These are phyloP conservation scores for Lentinus brumalis DNA, from an alignment of 768 basidiomycete genomes.

Conservation along the genomic window DNA sequence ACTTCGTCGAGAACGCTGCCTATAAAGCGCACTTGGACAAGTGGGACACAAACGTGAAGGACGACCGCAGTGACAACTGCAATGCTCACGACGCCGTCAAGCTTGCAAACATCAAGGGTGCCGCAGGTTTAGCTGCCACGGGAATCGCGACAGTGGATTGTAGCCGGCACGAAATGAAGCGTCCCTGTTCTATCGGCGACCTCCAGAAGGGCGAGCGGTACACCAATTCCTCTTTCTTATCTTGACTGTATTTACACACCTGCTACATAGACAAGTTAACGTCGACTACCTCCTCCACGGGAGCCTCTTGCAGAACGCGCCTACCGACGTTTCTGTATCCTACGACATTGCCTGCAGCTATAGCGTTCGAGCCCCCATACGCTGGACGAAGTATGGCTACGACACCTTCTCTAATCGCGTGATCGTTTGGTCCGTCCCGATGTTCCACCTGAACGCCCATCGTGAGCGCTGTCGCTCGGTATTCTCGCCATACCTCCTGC, in stretches of 20 bases:
- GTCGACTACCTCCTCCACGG: constrained; percentile 26
- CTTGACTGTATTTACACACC: too few species aligned
- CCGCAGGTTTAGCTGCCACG: constrained; percentile 6
- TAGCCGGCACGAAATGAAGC: constrained; percentile 27
- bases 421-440: constrained; percentile 32
- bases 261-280: constrained; percentile 23
- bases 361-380: constrained; percentile 7
- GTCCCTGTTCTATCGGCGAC: constrained; percentile 25
- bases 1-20: constrained; percentile 25
- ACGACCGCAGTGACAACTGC: constrained; percentile 25
- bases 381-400: neutral
- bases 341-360: constrained; percentile 32
- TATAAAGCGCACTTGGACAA: constrained; percentile 25
- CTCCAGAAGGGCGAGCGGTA: constrained; percentile 31
- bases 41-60: constrained; percentile 1
- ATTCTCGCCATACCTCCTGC: constrained; percentile 34
- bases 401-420: too few species aligned
- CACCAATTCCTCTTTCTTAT: neutral
- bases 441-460: constrained; percentile 43
- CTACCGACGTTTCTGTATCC: neutral
- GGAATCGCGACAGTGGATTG: constrained; percentile 20
- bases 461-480: constrained; percentile 28
- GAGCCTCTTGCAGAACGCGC: neutral
- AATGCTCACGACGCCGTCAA: constrained; percentile 18
- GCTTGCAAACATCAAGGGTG: constrained; percentile 12